Percentiles rank a stretch among this genome's conserved stretches.
Evolutionary conservation across 1,139 yeast genomes (phyloP).

Genomic region (Yamadazyma blattariae): DNA sequence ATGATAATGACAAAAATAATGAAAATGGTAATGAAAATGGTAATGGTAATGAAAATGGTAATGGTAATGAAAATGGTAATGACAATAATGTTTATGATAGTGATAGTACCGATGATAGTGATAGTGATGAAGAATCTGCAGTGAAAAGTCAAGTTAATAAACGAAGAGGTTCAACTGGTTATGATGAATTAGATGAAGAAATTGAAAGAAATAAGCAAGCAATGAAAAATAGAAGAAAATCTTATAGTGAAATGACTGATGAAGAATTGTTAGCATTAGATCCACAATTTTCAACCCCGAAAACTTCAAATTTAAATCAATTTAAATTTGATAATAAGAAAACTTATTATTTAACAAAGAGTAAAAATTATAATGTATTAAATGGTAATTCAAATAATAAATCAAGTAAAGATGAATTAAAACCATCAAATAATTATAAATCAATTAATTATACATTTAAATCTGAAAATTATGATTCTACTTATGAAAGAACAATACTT

Average conservation of each 20-base stretch:
- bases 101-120: not conserved
- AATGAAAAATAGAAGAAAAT: slow-evolving; percentile 38
- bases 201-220: not conserved
- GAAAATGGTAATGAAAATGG: not conserved
- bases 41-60: not conserved
- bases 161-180: too few relatives aligned
- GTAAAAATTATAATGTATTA: slow-evolving; percentile 11
- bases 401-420: slow-evolving; percentile 1
- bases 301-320: slow-evolving; percentile 25
- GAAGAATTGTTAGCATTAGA: slow-evolving; percentile 64
- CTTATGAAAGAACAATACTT: slow-evolving; percentile 29
- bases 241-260: slow-evolving; percentile 61
- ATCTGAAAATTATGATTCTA: slow-evolving; percentile 26
- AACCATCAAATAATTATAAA: slow-evolving; percentile 33
- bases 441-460: slow-evolving; percentile 38
- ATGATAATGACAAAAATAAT: slow-evolving; percentile 13
- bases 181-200: slow-evolving; percentile 2
- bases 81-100: not conserved
- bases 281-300: slow-evolving; percentile 45
- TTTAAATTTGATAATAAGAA: slow-evolving; percentile 42
- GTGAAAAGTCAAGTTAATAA: too few relatives aligned
- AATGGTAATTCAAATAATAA: slow-evolving; percentile 1
- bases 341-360: slow-evolving; percentile 31
- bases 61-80: not conserved
- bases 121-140: too few relatives aligned